Evolutionary conservation across 176 grass and related monocot species (phyloP), one percentile per base, ranked within the genome.

Genomic region (Carex pumila): DNA sequence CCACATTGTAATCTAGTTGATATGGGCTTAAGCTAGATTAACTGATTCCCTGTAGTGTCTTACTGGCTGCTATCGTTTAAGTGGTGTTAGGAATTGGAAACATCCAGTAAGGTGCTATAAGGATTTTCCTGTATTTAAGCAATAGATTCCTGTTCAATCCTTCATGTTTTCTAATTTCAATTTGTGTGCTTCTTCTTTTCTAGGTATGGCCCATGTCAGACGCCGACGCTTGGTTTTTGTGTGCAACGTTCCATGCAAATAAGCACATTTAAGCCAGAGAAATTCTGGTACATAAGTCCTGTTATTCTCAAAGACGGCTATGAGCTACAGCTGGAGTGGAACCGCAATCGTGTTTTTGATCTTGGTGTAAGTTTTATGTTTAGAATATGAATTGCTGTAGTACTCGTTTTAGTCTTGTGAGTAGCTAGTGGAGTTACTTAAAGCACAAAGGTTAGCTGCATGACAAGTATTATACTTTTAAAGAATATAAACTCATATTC

Each of bases 201-300:
- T 88, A 98, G 95, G 71, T 94, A 94, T 90, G 95, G 95, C 55
- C 95, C 95, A 53, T 98, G 95, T 85, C 95, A 98, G 86, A 98
- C 95, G 43, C 95, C 95, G 86, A 98, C 95, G 0, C 89, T 98
- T 61, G 92, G 92, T 81, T 95, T 98, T 83, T 98, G 95, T 92
- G 92, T 98, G 67, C 92, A 98, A 29, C 89, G 92, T 12, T 91
- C 88, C 79, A 86, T 94, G 89, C 95, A 94, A 91, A 98, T 98
- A 72, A 94, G 87, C 49, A 98, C 91, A 87, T 98, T 98, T 78
- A 98, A 98, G 89, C 95, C 95, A 82, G 95, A 98, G 88, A 98
- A 91, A 70, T 98, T 94, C 39, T 98, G 95, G 95, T 94, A 91
- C 19, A 89, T 95, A 88, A 91, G 89, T 89, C 92, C 95, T 79